Evolutionary conservation across 768 basidiomycete species (phyloP).

Genomic region (Lactifluus piperatus): DNA sequence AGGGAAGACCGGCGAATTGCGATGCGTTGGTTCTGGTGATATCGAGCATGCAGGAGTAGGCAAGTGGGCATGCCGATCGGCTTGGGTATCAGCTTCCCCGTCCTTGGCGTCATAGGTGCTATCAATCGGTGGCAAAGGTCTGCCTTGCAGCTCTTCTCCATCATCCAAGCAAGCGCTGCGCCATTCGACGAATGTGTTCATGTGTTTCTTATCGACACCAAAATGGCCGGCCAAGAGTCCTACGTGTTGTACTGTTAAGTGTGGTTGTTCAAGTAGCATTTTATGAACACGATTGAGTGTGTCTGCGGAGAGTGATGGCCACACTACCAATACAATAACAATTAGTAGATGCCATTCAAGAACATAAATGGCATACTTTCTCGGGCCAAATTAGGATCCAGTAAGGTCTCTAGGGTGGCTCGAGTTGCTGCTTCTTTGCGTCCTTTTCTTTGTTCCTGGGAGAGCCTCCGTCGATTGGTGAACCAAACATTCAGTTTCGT

Average conservation of each 20-base stretch:
- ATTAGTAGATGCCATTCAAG: not conserved
- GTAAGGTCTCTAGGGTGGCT: not conserved
- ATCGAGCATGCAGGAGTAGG: conserved; percentile 2
- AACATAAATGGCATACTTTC: conserved; percentile 1
- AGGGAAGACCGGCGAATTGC: not conserved
- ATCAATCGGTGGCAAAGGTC: not conserved
- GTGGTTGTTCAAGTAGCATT: conserved; percentile 6
- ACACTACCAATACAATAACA: not conserved
- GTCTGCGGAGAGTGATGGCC: conserved; percentile 6
- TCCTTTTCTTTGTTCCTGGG: not conserved
- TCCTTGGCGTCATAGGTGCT: not conserved
- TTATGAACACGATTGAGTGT: conserved; percentile 1
- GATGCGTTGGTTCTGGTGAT: conserved; percentile 2
- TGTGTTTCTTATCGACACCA: not conserved
- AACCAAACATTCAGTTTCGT: not conserved
- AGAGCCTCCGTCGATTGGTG: not conserved
- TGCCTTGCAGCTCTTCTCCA: not conserved
- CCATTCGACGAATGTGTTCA: conserved; percentile 5
- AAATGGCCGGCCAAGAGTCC: conserved; percentile 4
- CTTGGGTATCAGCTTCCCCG: not conserved
- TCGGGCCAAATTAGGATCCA: conserved; percentile 4
- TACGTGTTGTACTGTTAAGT: not conserved
- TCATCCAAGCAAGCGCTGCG: not conserved
- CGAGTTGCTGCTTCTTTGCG: not conserved
- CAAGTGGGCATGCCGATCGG: not conserved